Base-by-base conservation (phyloP, 2,329 filamentous ascomycete genomes). In the Trichophyton verrucosum region DNA sequence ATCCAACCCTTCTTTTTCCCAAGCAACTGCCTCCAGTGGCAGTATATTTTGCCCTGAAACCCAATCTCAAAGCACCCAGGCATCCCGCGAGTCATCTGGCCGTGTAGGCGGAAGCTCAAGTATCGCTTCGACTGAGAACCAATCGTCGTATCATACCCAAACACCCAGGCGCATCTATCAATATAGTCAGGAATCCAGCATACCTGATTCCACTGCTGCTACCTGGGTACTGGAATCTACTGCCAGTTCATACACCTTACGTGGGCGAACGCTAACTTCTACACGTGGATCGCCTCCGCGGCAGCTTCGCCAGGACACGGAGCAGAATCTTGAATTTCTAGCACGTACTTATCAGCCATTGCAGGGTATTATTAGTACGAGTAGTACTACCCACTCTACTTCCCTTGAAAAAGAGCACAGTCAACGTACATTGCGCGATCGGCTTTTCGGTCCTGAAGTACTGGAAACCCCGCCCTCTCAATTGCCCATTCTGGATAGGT, bases 21-120 rank as follows among this genome's bases (percentile, higher is more conserved):
- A 63, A 53, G 27, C 4, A 1, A 59, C 57, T 57, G 27, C 24
- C 24, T 44, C 58, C 33, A 62, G 61, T 60, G 60, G 60, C 6
- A 63, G 60, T 46, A 56, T 62, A 24, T 61, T 60, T 59, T 56
- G 22, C 49, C 62, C 57, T 11, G 33, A 44, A 20, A 30, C 51
- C 27, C 60, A 49, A 13, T 53, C 42, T 20, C 55, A 42, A 60
- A 20, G 38, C 46, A 58, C 57, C 38, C 61, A 61, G 38, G 51
- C 53, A 30, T 62, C 60, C 6, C 15, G 27, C 42, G 20, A 5
- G 6, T 30, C 55, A 15, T 57, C 36, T n/a, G 27, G n/a, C 15
- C 15, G 51, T 36, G 27, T 17, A 8, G n/a, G 51, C 9, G 51
- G 30, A 15, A 3, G 27, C 13, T 55, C 51, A 33, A 9, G 11